A percentile compares a stretch with the other conserved stretches of the same genome.
Evolutionary conservation across 768 basidiomycete species (phyloP).

Genomic region (Termitomyces sp.): DNA sequence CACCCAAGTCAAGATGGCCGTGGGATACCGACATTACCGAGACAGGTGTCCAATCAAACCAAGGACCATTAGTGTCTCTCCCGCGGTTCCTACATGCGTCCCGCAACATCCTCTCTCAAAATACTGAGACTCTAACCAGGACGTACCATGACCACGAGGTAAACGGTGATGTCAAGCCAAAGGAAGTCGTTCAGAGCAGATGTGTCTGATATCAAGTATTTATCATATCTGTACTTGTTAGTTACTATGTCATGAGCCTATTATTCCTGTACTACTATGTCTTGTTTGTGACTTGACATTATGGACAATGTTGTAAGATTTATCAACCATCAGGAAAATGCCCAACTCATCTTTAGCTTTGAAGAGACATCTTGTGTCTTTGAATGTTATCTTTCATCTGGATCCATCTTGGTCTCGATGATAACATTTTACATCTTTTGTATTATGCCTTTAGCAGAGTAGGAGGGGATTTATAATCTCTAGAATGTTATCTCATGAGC

Average conservation of each 20-base stretch:
- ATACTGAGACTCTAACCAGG: background rate
- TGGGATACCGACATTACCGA: constrained; percentile 1
- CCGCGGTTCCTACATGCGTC: background rate
- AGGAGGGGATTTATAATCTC: background rate
- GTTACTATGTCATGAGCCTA: background rate
- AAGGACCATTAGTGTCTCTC: background rate
- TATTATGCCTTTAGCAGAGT: background rate
- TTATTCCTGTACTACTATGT: no score
- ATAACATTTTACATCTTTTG: background rate
- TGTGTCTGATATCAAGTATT: background rate
- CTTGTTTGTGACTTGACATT: no score
- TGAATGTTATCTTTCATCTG: background rate
- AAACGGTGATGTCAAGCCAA: background rate
- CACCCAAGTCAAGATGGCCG: constrained; percentile 3
- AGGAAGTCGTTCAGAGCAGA: background rate
- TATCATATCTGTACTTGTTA: background rate
- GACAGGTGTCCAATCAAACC: background rate
- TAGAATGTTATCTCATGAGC: background rate
- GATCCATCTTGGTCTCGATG: background rate
- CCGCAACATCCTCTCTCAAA: background rate
- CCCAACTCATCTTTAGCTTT: background rate
- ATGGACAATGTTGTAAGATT: no score
- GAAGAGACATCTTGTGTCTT: background rate
- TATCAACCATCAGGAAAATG: no score
- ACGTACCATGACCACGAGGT: background rate